Conservation (phyloP, 495 filamentous ascomycete genomes). For the Penicillium nucicola region DNA sequence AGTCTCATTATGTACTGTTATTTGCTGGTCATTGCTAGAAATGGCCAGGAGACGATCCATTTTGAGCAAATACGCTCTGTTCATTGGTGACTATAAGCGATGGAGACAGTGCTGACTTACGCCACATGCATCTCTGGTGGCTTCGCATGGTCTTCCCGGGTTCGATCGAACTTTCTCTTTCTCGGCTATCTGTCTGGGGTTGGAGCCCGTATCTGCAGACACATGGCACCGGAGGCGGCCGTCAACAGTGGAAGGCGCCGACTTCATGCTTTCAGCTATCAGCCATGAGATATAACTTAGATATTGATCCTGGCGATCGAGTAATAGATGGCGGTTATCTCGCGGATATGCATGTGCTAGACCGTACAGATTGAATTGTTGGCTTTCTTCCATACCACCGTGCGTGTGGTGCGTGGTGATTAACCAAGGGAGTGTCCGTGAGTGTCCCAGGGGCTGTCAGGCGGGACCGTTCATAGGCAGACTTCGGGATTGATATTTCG, state of each 20-base stretch:
- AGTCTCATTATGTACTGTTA: too few relatives aligned
- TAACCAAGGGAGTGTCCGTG: too few relatives aligned
- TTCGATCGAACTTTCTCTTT: neutral
- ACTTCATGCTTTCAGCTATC: neutral
- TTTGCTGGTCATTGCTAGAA: too few relatives aligned
- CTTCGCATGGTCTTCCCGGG: neutral
- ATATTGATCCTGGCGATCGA: neutral
- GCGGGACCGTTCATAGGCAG: neutral
- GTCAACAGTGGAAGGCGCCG: constrained; percentile 2
- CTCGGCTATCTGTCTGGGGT: constrained; percentile 1
- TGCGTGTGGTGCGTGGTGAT: too few relatives aligned
- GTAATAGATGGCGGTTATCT: neutral
- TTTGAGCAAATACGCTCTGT: too few relatives aligned
- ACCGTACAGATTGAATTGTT: too few relatives aligned
- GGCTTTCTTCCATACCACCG: too few relatives aligned
- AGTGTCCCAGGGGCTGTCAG: too few relatives aligned
- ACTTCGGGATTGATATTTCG: neutral
- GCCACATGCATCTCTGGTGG: neutral
- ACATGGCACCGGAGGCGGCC: constrained; percentile 2
- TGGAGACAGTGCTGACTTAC: neutral
- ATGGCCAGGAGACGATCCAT: too few relatives aligned
- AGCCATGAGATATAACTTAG: neutral
- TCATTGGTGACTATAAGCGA: neutral
- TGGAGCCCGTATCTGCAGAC: constrained; percentile 2
- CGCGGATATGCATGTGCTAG: neutral